Evolutionary conservation across 1,284 basidiomycete species (phyloP).

Genomic region (Pascua guehoae): DNA sequence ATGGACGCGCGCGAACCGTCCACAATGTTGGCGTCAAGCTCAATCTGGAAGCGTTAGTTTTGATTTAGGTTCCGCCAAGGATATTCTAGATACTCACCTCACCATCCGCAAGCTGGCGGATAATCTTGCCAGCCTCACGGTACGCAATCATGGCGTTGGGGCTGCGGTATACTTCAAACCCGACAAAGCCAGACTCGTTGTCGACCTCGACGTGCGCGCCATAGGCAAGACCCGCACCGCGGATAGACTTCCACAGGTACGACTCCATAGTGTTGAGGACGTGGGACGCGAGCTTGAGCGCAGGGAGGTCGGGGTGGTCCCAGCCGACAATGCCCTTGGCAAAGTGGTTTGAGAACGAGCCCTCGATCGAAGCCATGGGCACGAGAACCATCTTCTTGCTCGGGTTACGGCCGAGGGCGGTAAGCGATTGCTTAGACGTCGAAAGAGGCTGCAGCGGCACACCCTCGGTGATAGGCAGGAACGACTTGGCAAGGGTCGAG

Average conservation of each 20-base stretch:
- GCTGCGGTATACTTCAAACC: slow-evolving; percentile 78
- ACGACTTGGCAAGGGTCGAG: slow-evolving; percentile 66
- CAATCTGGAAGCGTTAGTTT: slow-evolving; percentile 57
- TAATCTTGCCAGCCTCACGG: slow-evolving; percentile 70
- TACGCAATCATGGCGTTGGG: slow-evolving; percentile 84
- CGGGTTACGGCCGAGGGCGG: slow-evolving; percentile 68
- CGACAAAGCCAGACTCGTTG: slow-evolving; percentile 74
- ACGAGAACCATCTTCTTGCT: slow-evolving; percentile 74
- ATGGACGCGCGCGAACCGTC: slow-evolving; percentile 91
- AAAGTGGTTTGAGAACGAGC: slow-evolving; percentile 78
- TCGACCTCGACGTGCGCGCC: slow-evolving; percentile 78
- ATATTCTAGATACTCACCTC: slow-evolving; percentile 65
- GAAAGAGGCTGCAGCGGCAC: slow-evolving; percentile 65
- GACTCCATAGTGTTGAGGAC: slow-evolving; percentile 92
- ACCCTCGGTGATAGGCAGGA: slow-evolving; percentile 57
- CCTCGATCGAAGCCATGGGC: slow-evolving; percentile 89
- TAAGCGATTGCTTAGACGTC: slow-evolving; percentile 67
- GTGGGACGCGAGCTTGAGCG: slow-evolving; percentile 76
- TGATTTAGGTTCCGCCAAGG: neutral
- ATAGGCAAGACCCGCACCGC: slow-evolving; percentile 90
- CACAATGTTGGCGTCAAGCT: slow-evolving; percentile 74
- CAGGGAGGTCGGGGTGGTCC: slow-evolving; percentile 77
- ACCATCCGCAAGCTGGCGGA: slow-evolving; percentile 71
- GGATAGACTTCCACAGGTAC: slow-evolving; percentile 88
- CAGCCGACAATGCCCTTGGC: slow-evolving; percentile 74